Base-by-base conservation (phyloP, 139 green algal species). In the Micromonas commoda region DNA sequence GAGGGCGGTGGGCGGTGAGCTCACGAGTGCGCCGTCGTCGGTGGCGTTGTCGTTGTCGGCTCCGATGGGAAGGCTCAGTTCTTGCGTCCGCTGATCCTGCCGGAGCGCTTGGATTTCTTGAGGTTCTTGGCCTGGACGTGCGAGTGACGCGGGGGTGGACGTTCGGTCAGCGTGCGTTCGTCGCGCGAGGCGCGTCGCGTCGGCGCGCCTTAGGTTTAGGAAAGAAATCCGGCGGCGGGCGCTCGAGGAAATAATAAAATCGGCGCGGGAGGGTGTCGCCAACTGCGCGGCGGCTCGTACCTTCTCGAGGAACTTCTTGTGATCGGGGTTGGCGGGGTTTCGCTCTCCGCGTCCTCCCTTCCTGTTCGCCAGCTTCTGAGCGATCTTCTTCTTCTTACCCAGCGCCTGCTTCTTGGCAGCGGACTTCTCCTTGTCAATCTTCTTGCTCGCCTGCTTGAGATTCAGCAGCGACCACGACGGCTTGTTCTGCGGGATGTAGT, bases 401-500 rank as follows among this genome's bases (percentile, higher is more conserved):
- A 75, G 68, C n/a, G 68, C 37, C 53, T 75, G 68, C 68, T 75
- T 75, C 37, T 29, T 75, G 23, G 35, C 34, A 29, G n/a, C 29
- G 68, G 21, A 37, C 37, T n/a, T 3, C 23, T 61, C 23, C 38
- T 75, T 75, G 19, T 38, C 37, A 5, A 75, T 32, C 29, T 61
- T 75, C 33, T 75, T 75, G 20, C 20, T 33, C 37, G 68, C 68
- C 53, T 75, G 68, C 29, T 61, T 75, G 37, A 75, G n/a, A 26
- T 75, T 75, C 19, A 75, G 38, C 20, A 35, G 16, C 19, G 37
- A n/a, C 37, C 38, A 61, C 68, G 35, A n/a, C 35, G 37, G 37
- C 2, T 61, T 29, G 68, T 75, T 39, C 23, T 75, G 26, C 6
- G 68, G 68, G 68, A 75, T 37, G 68, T 75, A 75, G 38, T 75